These are phyloP conservation scores for Kluyveromyces wickerhamii DNA, from an alignment of 805 yeast species.

Conservation along the genomic window DNA sequence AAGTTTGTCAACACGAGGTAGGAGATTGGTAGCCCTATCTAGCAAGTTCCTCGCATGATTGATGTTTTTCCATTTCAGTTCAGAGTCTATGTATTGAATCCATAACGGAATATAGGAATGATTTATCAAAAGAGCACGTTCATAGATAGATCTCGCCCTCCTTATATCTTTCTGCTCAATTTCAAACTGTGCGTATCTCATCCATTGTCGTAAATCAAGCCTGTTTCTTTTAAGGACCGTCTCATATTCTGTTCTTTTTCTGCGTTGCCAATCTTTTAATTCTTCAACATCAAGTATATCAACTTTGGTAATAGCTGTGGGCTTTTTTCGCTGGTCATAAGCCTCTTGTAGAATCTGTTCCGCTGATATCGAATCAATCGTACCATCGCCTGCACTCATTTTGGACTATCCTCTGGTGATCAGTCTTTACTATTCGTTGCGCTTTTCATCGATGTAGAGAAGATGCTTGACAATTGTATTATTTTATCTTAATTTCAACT, in stretches of 20 bases:
- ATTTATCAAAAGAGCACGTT: conserved; percentile 75
- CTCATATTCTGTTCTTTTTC: conserved; percentile 77
- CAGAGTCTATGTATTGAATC: conserved; percentile 75
- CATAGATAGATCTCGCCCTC: conserved; percentile 81
- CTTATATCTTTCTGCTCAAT: conserved; percentile 66
- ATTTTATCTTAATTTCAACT: too few species aligned
- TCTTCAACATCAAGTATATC: conserved; percentile 73
- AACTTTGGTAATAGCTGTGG: conserved; percentile 24
- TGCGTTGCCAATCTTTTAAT: conserved; percentile 60
- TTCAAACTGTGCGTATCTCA: conserved; percentile 86
- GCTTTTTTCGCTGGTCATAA: conserved; percentile 38
- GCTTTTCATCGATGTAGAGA: too few species aligned
- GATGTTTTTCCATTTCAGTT: conserved; percentile 60
- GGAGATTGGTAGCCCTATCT: conserved; percentile 62
- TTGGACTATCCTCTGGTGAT: too few species aligned
- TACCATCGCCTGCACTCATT: too few species aligned
- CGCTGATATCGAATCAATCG: conserved; percentile 51
- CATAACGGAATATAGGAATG: conserved; percentile 73
- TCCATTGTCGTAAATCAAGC: conserved; percentile 80
- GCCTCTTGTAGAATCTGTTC: conserved; percentile 59
- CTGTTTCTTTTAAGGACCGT: conserved; percentile 80
- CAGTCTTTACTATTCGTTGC: too few species aligned
- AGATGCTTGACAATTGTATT: too few species aligned
- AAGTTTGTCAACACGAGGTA: conserved; percentile 76
- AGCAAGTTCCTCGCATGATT: conserved; percentile 85